These are phyloP conservation scores for Acer yangbiense DNA, from an alignment of 345 rosid species.

Conservation along the genomic window DNA sequence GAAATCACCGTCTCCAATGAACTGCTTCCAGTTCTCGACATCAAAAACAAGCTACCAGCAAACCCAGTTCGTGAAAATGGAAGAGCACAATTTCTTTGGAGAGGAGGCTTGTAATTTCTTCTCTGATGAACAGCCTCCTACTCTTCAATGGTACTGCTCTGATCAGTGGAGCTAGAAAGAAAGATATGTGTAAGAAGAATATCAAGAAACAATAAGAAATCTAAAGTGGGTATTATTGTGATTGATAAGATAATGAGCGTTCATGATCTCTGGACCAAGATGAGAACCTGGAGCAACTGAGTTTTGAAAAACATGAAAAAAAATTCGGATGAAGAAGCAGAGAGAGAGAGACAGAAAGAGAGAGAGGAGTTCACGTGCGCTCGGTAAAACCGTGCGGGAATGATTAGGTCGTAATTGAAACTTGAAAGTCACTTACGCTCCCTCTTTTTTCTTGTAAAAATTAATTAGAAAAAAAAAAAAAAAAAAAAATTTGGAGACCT, in stretches of 20 bases:
- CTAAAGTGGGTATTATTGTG: not conserved
- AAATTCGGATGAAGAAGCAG: not conserved
- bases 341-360: not conserved
- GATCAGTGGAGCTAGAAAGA: constrained; percentile 54
- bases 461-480: not conserved
- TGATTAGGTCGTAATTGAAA: constrained; percentile 52
- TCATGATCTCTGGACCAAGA: not conserved
- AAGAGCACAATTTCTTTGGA: constrained; percentile 76
- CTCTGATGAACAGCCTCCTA: constrained; percentile 86
- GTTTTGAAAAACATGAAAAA: not conserved
- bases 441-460: constrained; percentile 35
- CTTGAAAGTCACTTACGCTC: constrained; percentile 17
- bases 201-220: not conserved
- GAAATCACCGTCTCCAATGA: constrained; percentile 26
- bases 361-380: constrained; percentile 28
- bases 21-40: constrained; percentile 30
- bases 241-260: not conserved
- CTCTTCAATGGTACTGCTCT: constrained; percentile 74
- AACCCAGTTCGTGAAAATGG: constrained; percentile 74
- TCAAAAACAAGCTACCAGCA: constrained; percentile 24
- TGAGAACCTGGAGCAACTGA: not conserved
- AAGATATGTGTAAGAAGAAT: not conserved
- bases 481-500: not conserved
- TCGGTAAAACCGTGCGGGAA: constrained; percentile 42
- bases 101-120: constrained; percentile 83